A percentile compares a stretch with the other conserved stretches of the same genome.
Conservation (phyloP, 208 protist species). For the Crithidia acanthocephali region DNA sequence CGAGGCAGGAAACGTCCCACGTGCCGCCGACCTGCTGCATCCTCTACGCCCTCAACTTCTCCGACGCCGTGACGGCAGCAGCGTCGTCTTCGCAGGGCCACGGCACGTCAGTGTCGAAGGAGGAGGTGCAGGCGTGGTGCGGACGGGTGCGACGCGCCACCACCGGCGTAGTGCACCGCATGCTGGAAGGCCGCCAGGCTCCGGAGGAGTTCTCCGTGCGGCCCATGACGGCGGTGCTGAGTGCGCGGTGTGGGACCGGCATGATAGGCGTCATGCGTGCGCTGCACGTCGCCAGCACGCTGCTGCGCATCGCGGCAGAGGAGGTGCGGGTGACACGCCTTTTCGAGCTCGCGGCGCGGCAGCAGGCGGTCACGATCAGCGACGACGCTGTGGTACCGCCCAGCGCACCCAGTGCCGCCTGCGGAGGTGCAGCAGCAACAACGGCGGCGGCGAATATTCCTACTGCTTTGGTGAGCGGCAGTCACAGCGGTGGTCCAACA, state of each 20-base stretch:
- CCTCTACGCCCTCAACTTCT: constrained; percentile 74
- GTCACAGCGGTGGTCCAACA: background rate
- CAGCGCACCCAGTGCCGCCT: too few species aligned
- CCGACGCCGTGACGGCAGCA: constrained; percentile 32
- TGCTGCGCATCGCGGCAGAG: constrained; percentile 48
- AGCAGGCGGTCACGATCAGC: constrained; percentile 24
- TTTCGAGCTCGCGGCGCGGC: constrained; percentile 25
- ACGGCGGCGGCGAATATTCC: too few species aligned
- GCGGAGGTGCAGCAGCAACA: too few species aligned
- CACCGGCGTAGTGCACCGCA: constrained; percentile 48
- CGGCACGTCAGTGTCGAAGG: constrained; percentile 36
- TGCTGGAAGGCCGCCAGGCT: constrained; percentile 48
- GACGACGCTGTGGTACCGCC: background rate
- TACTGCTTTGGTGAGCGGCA: too few species aligned
- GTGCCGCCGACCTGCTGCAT: constrained; percentile 66
- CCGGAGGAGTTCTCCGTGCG: constrained; percentile 43
- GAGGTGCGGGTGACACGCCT: constrained; percentile 48
- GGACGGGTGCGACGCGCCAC: constrained; percentile 40
- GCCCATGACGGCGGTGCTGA: constrained; percentile 57
- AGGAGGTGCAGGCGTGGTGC: constrained; percentile 57
- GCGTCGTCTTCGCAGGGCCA: background rate
- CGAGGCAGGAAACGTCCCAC: constrained; percentile 49
- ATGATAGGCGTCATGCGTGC: constrained; percentile 48
- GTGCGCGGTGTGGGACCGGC: constrained; percentile 49
- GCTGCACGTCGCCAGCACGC: constrained; percentile 66